phyloP scores from a whole-genome alignment of 768 basidiomycete genomes.

The Suillus subaureus region DNA sequence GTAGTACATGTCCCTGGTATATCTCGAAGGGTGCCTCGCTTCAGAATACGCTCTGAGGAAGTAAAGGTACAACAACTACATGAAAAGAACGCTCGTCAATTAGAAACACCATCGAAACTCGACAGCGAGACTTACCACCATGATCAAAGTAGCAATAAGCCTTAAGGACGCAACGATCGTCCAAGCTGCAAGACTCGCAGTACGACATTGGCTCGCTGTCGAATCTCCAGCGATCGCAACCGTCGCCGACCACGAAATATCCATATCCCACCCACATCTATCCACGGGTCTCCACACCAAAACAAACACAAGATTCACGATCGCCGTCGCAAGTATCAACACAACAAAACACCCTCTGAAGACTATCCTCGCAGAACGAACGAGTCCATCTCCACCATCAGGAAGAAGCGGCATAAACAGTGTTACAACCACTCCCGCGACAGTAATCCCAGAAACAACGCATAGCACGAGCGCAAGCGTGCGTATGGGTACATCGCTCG shows the following conservation, averaged over 20 bases:
- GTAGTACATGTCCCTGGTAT: constrained; percentile 14
- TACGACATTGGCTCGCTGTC: constrained; percentile 18
- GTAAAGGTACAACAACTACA: constrained; percentile 27
- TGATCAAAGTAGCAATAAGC: constrained; percentile 49
- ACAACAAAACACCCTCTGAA: constrained; percentile 48
- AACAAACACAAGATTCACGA: constrained; percentile 57
- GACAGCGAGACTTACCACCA: constrained; percentile 50
- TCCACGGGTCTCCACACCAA: constrained; percentile 51
- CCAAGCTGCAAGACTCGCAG: constrained; percentile 51
- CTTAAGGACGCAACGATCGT: constrained; percentile 54
- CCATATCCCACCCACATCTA: constrained; percentile 67
- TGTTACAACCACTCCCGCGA: constrained; percentile 36
- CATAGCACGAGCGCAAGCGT: constrained; percentile 33
- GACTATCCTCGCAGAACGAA: constrained; percentile 15
- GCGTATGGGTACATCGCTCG: constrained; percentile 37
- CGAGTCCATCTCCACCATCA: constrained; percentile 21
- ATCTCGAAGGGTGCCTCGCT: constrained; percentile 21
- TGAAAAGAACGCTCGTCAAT: background rate
- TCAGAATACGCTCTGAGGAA: constrained; percentile 19
- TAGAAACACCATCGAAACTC: background rate
- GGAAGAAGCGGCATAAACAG: constrained; percentile 41
- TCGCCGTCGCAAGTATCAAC: constrained; percentile 52
- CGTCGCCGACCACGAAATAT: constrained; percentile 60
- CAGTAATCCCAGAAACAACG: constrained; percentile 23
- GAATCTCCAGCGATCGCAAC: constrained; percentile 26